Evolutionary conservation across 306 rosid genomes (phyloP).

Genomic region (barrel medic (Medicago truncatula)): MtrunA17r5.0-ANR NC_053045.1:39114501-39115000

Average conservation of each 20-base stretch:
- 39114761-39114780: not conserved
- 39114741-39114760: not conserved
- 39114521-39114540: too few species aligned
- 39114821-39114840: not conserved
- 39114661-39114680: not conserved
- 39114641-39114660: not conserved
- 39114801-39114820: not conserved
- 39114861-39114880: not conserved
- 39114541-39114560: not conserved
- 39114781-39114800: not conserved
- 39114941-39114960: not conserved
- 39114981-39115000: not conserved
- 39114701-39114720: not conserved
- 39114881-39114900: not conserved
- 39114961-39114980: not conserved
- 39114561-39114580: not conserved
- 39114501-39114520: too few species aligned
- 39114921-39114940: not conserved
- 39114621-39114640: constrained; percentile 36
- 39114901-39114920: not conserved
- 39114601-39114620: not conserved
- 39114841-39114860: constrained; percentile 34
- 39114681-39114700: not conserved
- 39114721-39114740: not conserved
- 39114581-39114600: constrained; percentile 20